phyloP scores from a whole-genome alignment of 1,284 basidiomycete genomes.

The Pseudozyma pruni region DNA sequence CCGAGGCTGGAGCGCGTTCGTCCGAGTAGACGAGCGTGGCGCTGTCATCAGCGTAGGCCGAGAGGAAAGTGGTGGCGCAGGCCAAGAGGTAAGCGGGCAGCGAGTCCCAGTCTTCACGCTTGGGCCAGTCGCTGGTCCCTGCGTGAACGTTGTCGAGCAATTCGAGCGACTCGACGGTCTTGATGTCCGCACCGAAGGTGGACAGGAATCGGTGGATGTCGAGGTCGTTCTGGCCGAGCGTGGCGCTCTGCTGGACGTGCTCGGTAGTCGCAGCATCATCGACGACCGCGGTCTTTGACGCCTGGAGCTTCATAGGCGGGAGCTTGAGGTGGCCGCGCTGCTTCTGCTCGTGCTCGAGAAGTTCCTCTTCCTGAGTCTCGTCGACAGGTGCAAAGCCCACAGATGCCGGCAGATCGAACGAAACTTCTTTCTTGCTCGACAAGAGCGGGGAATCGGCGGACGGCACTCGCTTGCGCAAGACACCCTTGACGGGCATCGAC shows the following conservation, averaged over 20 bases:
- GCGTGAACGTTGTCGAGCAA: conserved; percentile 30
- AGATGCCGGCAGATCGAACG: conserved; percentile 26
- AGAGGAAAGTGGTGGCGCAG: conserved; percentile 25
- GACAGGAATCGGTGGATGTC: conserved; percentile 45
- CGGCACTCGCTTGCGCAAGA: conserved; percentile 30
- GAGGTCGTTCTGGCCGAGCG: conserved; percentile 29
- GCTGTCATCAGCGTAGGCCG: conserved; percentile 23
- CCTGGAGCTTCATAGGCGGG: conserved; percentile 40
- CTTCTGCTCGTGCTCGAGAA: conserved; percentile 45
- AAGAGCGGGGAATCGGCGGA: conserved; percentile 10
- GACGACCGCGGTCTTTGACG: neutral
- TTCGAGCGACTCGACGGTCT: conserved; percentile 40
- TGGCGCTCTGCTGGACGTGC: neutral
- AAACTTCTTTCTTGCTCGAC: conserved; percentile 39
- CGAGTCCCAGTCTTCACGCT: conserved; percentile 39
- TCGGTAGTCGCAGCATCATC: neutral
- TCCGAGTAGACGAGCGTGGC: conserved; percentile 29
- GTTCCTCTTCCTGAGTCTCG: conserved; percentile 20
- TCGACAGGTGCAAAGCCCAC: conserved; percentile 11
- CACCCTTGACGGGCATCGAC: conserved; percentile 20
- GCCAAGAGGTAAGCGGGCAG: conserved; percentile 37
- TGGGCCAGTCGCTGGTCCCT: conserved; percentile 24
- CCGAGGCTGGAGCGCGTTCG: conserved; percentile 10
- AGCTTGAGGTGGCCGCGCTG: conserved; percentile 31
- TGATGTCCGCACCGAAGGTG: conserved; percentile 39